Evolutionary conservation across 306 rosid species (phyloP).

Genomic region (Quercus parvula): DNA sequence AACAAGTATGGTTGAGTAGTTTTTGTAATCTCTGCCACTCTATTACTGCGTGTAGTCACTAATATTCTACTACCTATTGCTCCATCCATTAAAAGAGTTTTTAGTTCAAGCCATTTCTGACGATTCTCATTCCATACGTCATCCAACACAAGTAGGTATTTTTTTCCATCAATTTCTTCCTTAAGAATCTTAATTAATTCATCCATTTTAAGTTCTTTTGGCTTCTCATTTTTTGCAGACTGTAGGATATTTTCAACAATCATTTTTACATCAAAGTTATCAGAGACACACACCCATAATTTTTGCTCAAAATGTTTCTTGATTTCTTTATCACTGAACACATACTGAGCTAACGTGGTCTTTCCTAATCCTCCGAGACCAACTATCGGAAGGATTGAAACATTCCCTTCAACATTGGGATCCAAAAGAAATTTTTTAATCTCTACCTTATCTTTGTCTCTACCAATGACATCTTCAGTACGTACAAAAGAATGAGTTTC

Average conservation of each 20-base stretch:
- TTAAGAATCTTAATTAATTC: neutral
- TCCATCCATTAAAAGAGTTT: neutral
- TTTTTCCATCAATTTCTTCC: neutral
- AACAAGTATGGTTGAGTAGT: fast-evolving
- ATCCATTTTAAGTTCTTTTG: neutral
- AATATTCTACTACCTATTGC: neutral
- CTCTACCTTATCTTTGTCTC: neutral
- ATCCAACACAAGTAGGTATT: neutral
- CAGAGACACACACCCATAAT: neutral
- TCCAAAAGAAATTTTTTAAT: neutral
- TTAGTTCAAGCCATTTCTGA: neutral
- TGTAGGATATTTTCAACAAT: neutral
- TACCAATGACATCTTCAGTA: neutral
- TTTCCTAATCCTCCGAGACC: no score
- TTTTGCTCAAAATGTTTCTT: neutral
- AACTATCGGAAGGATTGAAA: neutral
- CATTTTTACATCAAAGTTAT: neutral
- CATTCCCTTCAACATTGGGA: neutral
- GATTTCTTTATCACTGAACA: neutral
- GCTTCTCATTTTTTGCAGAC: no score
- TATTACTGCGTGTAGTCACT: neutral
- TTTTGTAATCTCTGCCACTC: no score
- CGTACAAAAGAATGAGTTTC: no score
- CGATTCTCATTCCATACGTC: slow-evolving; percentile 4
- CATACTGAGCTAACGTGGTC: slow-evolving; percentile 13